Percentiles rank a stretch among this genome's conserved stretches.
Conservation (phyloP, 2,329 filamentous ascomycete genomes). For the Chaetomiaceae sp. region DNA sequence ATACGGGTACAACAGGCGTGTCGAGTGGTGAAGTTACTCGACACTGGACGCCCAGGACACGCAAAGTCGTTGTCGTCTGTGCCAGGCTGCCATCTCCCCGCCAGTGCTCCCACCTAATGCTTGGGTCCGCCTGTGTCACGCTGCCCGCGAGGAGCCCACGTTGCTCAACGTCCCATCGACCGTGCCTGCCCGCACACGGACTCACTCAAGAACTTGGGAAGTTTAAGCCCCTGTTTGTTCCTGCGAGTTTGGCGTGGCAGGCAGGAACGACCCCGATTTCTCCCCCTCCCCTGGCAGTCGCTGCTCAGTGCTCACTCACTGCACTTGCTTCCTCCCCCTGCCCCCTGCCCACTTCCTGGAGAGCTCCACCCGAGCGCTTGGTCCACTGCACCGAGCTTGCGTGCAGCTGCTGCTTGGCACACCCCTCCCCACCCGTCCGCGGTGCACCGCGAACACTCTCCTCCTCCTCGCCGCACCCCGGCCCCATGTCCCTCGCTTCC, state of each 20-base stretch:
- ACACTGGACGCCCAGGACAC: too few relatives aligned
- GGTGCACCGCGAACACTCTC: conserved; percentile 11
- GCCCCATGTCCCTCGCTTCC: too few relatives aligned
- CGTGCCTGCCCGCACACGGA: too few relatives aligned
- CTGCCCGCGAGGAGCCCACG: too few relatives aligned
- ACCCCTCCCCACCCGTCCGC: conserved; percentile 15
- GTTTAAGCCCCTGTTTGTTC: neutral
- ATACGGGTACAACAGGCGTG: too few relatives aligned
- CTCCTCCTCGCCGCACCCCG: conserved; percentile 6
- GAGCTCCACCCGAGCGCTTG: conserved; percentile 25
- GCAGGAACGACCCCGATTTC: conserved; percentile 13
- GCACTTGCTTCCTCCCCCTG: neutral
- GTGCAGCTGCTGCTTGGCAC: conserved; percentile 22
- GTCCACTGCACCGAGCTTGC: conserved; percentile 25
- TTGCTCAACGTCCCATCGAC: too few relatives aligned
- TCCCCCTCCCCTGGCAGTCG: neutral
- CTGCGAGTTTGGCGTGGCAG: neutral
- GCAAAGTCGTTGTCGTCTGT: too few relatives aligned
- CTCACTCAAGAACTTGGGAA: too few relatives aligned
- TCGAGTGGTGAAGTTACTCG: too few relatives aligned
- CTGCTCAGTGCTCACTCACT: conserved; percentile 14
- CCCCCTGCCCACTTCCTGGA: neutral
- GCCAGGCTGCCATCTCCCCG: too few relatives aligned
- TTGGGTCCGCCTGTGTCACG: conserved; percentile 1
- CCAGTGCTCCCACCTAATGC: neutral